These are phyloP conservation scores for Emmonsiellopsis sp. DNA, from an alignment of 2,329 filamentous ascomycete genomes.

Conservation along the genomic window DNA sequence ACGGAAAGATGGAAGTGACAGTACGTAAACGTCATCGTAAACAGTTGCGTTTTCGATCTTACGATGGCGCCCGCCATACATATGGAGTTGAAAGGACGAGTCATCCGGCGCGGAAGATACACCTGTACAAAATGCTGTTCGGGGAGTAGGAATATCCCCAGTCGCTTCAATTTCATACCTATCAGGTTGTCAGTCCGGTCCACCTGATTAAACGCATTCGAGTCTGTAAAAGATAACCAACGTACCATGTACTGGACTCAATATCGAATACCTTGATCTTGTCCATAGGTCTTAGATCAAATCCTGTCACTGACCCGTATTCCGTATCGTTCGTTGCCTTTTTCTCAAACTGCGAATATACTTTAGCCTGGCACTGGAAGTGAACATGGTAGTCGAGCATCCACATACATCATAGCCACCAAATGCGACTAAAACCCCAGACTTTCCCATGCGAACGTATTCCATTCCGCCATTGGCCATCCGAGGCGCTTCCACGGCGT, in stretches of 20 bases:
- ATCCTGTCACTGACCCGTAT: not conserved
- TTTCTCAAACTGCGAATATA: not conserved
- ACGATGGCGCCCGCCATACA: constrained; percentile 4
- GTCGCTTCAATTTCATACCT: constrained; percentile 3
- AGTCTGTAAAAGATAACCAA: not conserved
- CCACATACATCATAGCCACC: constrained; percentile 5
- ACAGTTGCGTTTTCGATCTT: not conserved
- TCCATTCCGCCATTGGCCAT: constrained; percentile 5
- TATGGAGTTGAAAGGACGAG: constrained; percentile 2
- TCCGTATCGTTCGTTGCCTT: not conserved
- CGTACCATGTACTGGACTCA: constrained; percentile 4
- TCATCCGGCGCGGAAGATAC: constrained; percentile 1
- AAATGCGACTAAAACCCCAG: constrained; percentile 3
- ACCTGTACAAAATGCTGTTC: constrained; percentile 4
- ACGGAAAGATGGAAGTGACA: constrained; percentile 3
- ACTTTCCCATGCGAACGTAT: constrained; percentile 3
- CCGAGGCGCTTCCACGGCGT: not conserved
- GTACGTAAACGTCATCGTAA: not conserved
- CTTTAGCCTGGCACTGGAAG: not conserved
- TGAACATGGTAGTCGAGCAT: not conserved
- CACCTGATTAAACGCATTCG: not conserved
- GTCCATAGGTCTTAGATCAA: constrained; percentile 1
- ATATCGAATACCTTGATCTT: constrained; percentile 2
- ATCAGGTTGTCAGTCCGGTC: not conserved
- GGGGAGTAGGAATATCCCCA: not conserved